Conservation (phyloP, 495 filamentous ascomycete species). For the Neurospora sp. region DNA sequence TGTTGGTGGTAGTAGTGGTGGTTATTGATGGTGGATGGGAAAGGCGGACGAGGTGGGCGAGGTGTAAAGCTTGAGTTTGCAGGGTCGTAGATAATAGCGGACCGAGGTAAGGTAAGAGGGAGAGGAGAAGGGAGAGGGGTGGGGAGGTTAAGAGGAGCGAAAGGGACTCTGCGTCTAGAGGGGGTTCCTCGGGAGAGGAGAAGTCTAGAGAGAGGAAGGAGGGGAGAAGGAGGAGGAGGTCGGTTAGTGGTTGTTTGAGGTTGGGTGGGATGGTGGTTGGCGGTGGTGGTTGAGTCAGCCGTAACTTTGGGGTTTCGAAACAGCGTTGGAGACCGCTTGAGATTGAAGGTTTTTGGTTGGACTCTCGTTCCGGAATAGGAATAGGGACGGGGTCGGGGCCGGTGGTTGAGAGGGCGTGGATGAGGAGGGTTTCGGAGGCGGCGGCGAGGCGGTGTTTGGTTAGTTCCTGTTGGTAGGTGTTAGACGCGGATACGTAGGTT, state of each 20-base stretch:
- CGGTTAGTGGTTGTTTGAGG: background rate
- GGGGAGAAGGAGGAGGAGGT: background rate
- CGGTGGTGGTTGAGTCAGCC: background rate
- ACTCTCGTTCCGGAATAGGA: background rate
- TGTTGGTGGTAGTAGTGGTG: background rate
- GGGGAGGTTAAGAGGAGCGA: background rate
- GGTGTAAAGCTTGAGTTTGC: background rate
- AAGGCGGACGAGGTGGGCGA: background rate
- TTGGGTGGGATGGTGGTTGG: background rate
- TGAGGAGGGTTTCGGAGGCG: slow-evolving; percentile 30
- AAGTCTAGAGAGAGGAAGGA: background rate
- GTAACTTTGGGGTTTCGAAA: background rate
- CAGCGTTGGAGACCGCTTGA: background rate
- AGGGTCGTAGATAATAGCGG: background rate
- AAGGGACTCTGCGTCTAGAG: background rate
- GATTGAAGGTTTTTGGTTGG: background rate
- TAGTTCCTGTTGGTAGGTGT: slow-evolving; percentile 24
- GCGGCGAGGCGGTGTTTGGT: slow-evolving; percentile 28
- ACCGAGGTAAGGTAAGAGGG: background rate
- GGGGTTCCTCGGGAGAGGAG: background rate
- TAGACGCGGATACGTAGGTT: background rate
- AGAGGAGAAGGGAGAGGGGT: background rate
- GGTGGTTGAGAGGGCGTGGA: slow-evolving; percentile 24
- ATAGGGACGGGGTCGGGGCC: background rate
- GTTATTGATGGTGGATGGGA: background rate